A percentile compares a stretch with the other conserved stretches of the same genome.
These are phyloP conservation scores for Logfia minima DNA, from an alignment of 129 eudicot genomes.

Conservation along the genomic window DNA sequence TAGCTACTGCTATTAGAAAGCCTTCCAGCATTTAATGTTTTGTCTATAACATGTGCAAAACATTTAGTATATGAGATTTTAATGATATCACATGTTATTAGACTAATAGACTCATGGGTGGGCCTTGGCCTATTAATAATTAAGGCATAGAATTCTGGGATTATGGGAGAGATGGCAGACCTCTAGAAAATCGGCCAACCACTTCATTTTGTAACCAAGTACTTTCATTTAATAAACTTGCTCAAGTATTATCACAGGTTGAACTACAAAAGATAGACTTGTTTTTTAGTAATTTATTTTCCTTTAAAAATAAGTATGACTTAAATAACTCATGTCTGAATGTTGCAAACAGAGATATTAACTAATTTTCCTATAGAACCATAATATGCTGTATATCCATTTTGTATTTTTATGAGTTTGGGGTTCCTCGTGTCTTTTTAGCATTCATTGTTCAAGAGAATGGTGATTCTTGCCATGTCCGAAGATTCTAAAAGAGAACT, in stretches of 20 bases:
- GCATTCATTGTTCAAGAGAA: neutral
- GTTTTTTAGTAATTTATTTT: neutral
- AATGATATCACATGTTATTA: neutral
- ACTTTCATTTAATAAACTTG: neutral
- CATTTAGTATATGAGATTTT: neutral
- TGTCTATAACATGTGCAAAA: constrained; percentile 2
- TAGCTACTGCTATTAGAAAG: neutral
- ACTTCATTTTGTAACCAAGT: neutral
- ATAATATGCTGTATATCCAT: neutral
- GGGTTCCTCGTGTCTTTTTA: neutral
- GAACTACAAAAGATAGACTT: neutral
- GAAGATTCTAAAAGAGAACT: neutral
- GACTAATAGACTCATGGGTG: neutral
- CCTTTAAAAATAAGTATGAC: neutral
- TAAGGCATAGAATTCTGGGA: neutral
- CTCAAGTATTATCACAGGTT: neutral
- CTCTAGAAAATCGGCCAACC: neutral
- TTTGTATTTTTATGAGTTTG: neutral
- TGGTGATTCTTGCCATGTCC: neutral
- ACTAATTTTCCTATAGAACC: neutral
- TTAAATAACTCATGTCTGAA: neutral
- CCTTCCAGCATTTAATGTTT: neutral
- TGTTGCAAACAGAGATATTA: neutral
- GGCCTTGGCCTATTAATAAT: neutral
- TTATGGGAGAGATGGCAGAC: neutral